Percentiles rank a stretch among this genome's conserved stretches.
Conservation (phyloP, 2,329 filamentous ascomycete species). For the Aspergillus aculeatus region DNA sequence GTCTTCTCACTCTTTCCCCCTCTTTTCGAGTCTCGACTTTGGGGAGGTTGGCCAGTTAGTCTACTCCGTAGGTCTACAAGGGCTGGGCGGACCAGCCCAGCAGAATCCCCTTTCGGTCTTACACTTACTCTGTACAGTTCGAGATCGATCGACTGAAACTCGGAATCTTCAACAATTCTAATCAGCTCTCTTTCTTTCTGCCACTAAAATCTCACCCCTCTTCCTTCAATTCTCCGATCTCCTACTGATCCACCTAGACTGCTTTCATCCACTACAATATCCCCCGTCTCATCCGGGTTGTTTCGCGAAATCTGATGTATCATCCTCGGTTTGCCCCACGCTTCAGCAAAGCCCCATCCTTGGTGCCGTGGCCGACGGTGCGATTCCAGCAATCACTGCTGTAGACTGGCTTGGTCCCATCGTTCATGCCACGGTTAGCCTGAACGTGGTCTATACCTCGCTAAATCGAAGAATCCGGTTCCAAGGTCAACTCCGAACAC, state of each 20-base stretch:
- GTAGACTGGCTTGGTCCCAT: not conserved
- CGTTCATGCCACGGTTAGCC: not conserved
- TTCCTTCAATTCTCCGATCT: not conserved
- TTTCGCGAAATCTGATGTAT: not conserved
- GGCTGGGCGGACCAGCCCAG: no score
- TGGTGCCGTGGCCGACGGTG: not conserved
- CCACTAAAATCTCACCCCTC: not conserved
- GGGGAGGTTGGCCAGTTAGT: no score
- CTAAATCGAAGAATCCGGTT: not conserved
- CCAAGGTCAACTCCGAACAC: no score
- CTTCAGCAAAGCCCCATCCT: not conserved
- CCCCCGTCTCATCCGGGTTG: not conserved
- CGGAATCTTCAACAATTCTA: no score
- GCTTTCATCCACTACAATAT: no score
- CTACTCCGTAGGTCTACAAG: no score
- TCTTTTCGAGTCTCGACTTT: no score
- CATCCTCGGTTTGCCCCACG: not conserved
- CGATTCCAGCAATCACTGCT: not conserved
- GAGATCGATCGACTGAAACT: no score
- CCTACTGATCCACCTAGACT: no score
- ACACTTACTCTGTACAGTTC: no score
- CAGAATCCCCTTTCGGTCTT: no score
- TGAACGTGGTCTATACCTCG: not conserved
- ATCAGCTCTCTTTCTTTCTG: not conserved
- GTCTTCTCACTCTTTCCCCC: not conserved